Evolutionary conservation across 345 rosid genomes (phyloP).

Genomic region (Carallia pectinifolia): DNA sequence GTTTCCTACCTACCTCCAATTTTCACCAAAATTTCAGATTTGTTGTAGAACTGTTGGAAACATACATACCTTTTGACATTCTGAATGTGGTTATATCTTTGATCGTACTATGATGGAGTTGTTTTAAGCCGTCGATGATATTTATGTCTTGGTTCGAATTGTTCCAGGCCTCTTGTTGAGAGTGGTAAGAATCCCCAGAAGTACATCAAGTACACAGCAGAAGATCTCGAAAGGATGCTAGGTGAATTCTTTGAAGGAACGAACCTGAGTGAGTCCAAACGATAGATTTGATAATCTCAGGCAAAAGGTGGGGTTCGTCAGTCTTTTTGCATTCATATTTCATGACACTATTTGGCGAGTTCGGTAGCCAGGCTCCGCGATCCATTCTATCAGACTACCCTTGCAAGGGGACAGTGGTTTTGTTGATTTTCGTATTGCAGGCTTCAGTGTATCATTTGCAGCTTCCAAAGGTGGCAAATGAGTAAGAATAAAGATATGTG

Average conservation of each 20-base stretch:
- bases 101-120: too few species aligned
- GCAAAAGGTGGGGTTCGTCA: not conserved
- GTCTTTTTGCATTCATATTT: not conserved
- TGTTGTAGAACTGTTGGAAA: too few species aligned
- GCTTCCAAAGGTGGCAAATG: not conserved
- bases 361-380: not conserved
- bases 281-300: conserved; percentile 29
- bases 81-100: too few species aligned
- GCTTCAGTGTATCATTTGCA: not conserved
- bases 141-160: too few species aligned
- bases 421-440: not conserved
- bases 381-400: not conserved
- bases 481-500: not conserved
- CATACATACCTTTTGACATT: too few species aligned
- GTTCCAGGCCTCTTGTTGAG: conserved; percentile 81
- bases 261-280: conserved; percentile 62
- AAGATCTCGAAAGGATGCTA: conserved; percentile 91
- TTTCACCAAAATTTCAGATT: too few species aligned
- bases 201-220: conserved; percentile 75
- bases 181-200: conserved; percentile 77
- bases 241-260: conserved; percentile 94
- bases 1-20: too few species aligned
- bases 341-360: not conserved
- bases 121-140: too few species aligned
- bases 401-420: not conserved